Evolutionary conservation across 768 basidiomycete genomes (phyloP), one percentile per base, ranked within the genome.

Genomic region (Calocybe gangraenosa): DNA sequence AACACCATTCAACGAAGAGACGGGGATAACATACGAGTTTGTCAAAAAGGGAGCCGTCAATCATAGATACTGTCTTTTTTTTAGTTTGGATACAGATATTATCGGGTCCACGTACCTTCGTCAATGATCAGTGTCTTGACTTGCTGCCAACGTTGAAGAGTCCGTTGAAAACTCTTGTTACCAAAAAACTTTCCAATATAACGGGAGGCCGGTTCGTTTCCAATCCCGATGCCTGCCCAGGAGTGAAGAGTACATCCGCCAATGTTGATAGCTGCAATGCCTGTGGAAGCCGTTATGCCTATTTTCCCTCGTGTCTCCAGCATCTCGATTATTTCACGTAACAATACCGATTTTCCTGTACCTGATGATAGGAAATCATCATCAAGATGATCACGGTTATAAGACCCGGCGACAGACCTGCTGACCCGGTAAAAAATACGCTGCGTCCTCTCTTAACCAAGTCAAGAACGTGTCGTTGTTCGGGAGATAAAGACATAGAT

Each of bases 401-500:
- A 45, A 40, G 21, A 10, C 25, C 20, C 31, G 21, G 25, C 3
- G 38, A 42, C 50, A 15, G 15, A 82, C 88, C 89, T 42, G 91
- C 91, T 14, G 86, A 84, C 1, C 91, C 91, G 0, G 90, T 92
- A 60, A 92, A 92, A 64, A 92, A 92, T 7, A 92, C 79, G 55
- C 69, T 90, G 50, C 75, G 64, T 2, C 82, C 80, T 8, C 65
- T 65, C 36, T 78, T 72, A 6, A 92, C 86, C 53, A 58, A 63
- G 11, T 67, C 53, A 6, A 84, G 58, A 5, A 84, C 74, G 2
- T 42, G 39, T 37, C 53, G 58, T 59, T 85, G 83, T 56, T 82
- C 78, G 3, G 62, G 56, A 9, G 82, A 82, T 10, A 85, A 64
- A 18, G 14, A 78, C 54, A 22, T 58, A 19, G 11, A 13, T 28